Evolutionary conservation across 768 basidiomycete species (phyloP), one percentile per base, ranked within the genome.

Genomic region (Leucosporidium yakuticum): DNA sequence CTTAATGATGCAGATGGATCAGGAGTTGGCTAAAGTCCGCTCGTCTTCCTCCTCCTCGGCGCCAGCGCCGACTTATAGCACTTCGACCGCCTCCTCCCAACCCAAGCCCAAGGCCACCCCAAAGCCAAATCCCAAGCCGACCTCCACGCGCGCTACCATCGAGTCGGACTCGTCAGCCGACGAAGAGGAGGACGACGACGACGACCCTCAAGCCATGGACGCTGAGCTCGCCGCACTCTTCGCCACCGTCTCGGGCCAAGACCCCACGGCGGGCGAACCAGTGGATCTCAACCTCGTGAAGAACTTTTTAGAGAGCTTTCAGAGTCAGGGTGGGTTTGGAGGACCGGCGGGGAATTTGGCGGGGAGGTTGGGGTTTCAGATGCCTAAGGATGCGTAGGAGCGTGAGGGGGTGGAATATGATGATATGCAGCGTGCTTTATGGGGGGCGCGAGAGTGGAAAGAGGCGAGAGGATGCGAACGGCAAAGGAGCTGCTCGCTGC

Each of bases 281-380:
- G 82, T 85, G 76, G 91, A 99, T 77, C 96, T 94, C 78, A 87
- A 87, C 73, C 80, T 98, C 75, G 95, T 98, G 81, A 95, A 91
- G 80, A 95, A 96, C 78, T 93, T 99, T 78, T 79, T 98, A 78
- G 92, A 96, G 81, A 95, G 92, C 79, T 97, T 91, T 82, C 91
- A 90, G 77, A 87, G 87, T 70, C 96, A 99, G 76, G 88, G 77
- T 12, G 96, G 96, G 29, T 79, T 90, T 60, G 85, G 90, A 31
- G 96, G 96, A 1, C 96, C 94, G 29, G 94, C 96, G 20, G 84
- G 94, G 62, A 96, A 87, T 76, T 80, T 99, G 55, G 89, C 87
- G 51, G 91, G 96, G 50, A 82, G 92, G 71, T 77, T 99, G 55
- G 88, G 83, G 0, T 90, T 89, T 83, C 74, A 82, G 51, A 78